These are phyloP conservation scores for Conticribra weissflogii DNA, from an alignment of 108 stramenopile genomes.

Conservation along the genomic window DNA sequence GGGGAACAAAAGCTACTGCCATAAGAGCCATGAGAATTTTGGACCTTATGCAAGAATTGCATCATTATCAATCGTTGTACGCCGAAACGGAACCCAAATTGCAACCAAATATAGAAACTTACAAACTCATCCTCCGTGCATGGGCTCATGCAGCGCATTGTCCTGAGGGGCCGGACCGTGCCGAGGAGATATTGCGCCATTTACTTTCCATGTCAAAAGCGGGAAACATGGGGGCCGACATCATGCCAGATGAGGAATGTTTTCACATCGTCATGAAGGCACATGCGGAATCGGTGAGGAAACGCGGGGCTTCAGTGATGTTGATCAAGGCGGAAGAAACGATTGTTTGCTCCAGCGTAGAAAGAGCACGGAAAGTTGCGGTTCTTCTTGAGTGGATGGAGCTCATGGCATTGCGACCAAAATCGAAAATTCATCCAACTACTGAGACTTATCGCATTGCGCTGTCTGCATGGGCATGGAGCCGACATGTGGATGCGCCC, in stretches of 20 bases:
- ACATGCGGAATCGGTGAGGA: slow-evolving; percentile 40
- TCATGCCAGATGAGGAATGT: slow-evolving; percentile 41
- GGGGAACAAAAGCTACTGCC: slow-evolving; percentile 40
- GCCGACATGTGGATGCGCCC: slow-evolving; percentile 41
- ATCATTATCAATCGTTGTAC: slow-evolving; percentile 41
- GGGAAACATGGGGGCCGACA: slow-evolving; percentile 32
- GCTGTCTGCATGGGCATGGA: slow-evolving; percentile 46
- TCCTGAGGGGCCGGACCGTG: slow-evolving; percentile 36
- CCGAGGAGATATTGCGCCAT: slow-evolving; percentile 44
- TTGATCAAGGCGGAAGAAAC: neutral
- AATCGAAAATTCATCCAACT: slow-evolving; percentile 35
- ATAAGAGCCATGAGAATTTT: slow-evolving; percentile 38
- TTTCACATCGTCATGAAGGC: slow-evolving; percentile 49
- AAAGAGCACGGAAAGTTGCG: slow-evolving; percentile 29
- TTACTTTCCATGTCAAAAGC: slow-evolving; percentile 45
- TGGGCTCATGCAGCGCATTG: slow-evolving; percentile 34
- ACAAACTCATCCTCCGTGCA: slow-evolving; percentile 35
- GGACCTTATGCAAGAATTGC: slow-evolving; percentile 47
- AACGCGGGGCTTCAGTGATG: slow-evolving; percentile 1
- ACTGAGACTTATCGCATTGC: slow-evolving; percentile 40
- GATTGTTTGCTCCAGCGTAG: slow-evolving; percentile 14
- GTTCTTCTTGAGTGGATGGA: slow-evolving; percentile 49
- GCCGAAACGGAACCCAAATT: slow-evolving; percentile 23
- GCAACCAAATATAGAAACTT: slow-evolving; percentile 38
- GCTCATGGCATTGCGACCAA: slow-evolving; percentile 25